Evolutionary conservation across 1,284 basidiomycete genomes (phyloP), one percentile per base, ranked within the genome.

Genomic region (Naganishia liquefaciens): DNA sequence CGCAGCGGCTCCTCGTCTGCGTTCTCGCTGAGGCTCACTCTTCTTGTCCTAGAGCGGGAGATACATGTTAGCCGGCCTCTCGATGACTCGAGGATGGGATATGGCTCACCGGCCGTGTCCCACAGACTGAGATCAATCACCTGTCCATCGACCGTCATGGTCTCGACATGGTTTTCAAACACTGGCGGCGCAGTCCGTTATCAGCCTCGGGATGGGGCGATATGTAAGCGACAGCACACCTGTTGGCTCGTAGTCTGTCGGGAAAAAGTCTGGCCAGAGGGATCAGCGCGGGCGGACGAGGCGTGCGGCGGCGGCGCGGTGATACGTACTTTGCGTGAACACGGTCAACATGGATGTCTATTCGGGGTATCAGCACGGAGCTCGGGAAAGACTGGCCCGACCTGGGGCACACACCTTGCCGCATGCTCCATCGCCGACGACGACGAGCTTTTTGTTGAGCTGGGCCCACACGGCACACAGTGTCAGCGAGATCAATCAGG

Each of bases 111-210:
- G 43, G 94, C 94, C 46, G 94, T 97, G 76, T 98, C 95, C 94
- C 94, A 98, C 65, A 98, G 76, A 73, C 91, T 91, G 54, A 98
- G 81, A 74, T 98, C 94, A 13, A 97, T 87, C 23, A 84, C 76
- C 70, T 90, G 87, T 39, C 90, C 90, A 65, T 93, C 91, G 27
- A 96, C 85, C 68, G 84, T 84, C 52, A 93, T 78, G 69, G 90
- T 88, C 74, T 93, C 90, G 6, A 94, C 90, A 73, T 93, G 93
- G 80, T 94, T 94, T 77, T 95, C 92, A 70, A 94, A 93, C 10
- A 93, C 75, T 73, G 43, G 33, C 49, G 23, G 44, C 13, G 15
- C 39, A 11, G 2, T n/a, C 19, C 40, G n/a, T 66, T 40, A 46
- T 62, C 44, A 51, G 58, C 44, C 63, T 55, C 27, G 30, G 6